These are phyloP conservation scores for Botrytis fabae DNA, from an alignment of 2,329 filamentous ascomycete genomes.

Conservation along the genomic window DNA sequence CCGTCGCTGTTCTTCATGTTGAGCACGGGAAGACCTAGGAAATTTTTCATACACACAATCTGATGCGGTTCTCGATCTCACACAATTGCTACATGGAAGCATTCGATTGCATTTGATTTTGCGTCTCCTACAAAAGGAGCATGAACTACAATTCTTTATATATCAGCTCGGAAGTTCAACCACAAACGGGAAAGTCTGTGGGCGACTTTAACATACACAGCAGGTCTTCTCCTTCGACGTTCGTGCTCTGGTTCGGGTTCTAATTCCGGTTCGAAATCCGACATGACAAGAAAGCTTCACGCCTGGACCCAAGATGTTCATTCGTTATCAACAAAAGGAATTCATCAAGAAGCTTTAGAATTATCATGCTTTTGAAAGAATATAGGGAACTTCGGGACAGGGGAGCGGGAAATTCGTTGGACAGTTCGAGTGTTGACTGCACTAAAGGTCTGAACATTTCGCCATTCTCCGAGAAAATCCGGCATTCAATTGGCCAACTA, in stretches of 20 bases:
- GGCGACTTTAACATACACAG: slow-evolving; percentile 43
- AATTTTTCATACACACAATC: slow-evolving; percentile 52
- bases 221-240: slow-evolving; percentile 46
- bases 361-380: neutral
- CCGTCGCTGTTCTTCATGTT: neutral
- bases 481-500: neutral
- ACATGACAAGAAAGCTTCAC: neutral
- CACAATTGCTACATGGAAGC: slow-evolving; percentile 59
- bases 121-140: slow-evolving; percentile 57
- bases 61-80: slow-evolving; percentile 52
- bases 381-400: neutral
- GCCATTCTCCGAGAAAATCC: neutral
- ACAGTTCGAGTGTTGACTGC: neutral
- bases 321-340: neutral
- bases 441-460: neutral
- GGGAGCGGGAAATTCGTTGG: neutral
- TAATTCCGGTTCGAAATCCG: slow-evolving; percentile 29
- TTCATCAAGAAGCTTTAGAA: neutral
- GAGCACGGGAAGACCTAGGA: slow-evolving; percentile 30
- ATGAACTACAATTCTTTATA: slow-evolving; percentile 49
- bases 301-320: neutral
- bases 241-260: slow-evolving; percentile 36
- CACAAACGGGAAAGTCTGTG: neutral
- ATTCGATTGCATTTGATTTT: slow-evolving; percentile 64
- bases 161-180: slow-evolving; percentile 25